These are phyloP conservation scores for Microsporum canis DNA, from an alignment of 2,329 filamentous ascomycete genomes.

Conservation along the genomic window DNA sequence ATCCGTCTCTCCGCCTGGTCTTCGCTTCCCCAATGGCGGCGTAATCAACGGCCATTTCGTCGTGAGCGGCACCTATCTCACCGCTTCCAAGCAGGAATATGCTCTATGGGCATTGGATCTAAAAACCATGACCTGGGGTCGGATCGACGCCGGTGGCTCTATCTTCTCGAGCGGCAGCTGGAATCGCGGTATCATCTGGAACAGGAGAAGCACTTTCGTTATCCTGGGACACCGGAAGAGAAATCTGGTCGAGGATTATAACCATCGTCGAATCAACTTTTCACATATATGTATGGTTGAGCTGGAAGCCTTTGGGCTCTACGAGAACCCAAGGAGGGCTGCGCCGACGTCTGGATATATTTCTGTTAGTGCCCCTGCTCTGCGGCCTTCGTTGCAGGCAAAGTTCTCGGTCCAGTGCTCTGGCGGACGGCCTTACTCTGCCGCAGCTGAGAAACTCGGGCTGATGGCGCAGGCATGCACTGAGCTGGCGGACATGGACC, in stretches of 20 bases:
- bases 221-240: conserved; percentile 88
- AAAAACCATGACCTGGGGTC: conserved; percentile 78
- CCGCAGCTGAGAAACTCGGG: conserved; percentile 74
- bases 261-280: conserved; percentile 95
- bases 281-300: conserved; percentile 95
- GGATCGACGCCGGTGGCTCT: conserved; percentile 86
- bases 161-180: conserved; percentile 96
- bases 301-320: conserved; percentile 90
- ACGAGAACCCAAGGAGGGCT: conserved; percentile 79
- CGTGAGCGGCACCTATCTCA: conserved; percentile 92
- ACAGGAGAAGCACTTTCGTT: conserved; percentile 85
- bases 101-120: conserved; percentile 91
- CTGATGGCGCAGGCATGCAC: conserved; percentile 64
- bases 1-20: conserved; percentile 73
- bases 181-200: conserved; percentile 93
- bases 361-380: conserved; percentile 65
- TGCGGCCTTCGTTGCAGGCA: conserved; percentile 44
- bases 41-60: conserved; percentile 95
- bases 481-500: conserved; percentile 95
- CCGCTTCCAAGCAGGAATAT: conserved; percentile 96
- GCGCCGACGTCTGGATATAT: conserved; percentile 70
- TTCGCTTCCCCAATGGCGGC: conserved; percentile 91
- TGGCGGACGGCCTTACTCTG: conserved; percentile 63
- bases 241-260: conserved; percentile 93
- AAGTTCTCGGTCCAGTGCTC: conserved; percentile 46